Percentiles rank a stretch among this genome's conserved stretches.
Evolutionary conservation across 192 early-diverging fungal species (phyloP).

Genomic region (Linderina pennispora): DNA sequence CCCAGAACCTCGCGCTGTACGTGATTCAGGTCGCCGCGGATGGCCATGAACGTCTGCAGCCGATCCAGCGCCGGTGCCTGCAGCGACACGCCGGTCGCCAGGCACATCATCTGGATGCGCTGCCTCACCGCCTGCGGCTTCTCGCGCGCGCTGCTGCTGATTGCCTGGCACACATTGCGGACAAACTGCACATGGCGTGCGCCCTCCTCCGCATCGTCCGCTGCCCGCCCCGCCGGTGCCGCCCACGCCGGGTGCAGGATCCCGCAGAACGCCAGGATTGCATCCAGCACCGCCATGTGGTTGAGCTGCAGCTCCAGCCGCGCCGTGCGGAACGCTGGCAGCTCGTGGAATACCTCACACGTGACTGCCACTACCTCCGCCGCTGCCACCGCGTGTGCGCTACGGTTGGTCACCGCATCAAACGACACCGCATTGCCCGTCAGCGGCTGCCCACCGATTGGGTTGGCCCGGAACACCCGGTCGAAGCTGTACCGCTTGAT

Average conservation of each 20-base stretch:
- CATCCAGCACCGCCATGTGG: conserved; percentile 65
- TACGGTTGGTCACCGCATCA: conserved; percentile 72
- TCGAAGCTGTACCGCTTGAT: conserved; percentile 88
- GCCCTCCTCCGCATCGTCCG: conserved; percentile 3
- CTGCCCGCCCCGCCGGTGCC: background rate
- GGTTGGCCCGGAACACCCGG: conserved; percentile 71
- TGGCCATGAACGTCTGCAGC: conserved; percentile 55
- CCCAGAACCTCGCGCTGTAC: conserved; percentile 38
- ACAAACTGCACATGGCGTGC: conserved; percentile 24
- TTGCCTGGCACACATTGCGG: conserved; percentile 49
- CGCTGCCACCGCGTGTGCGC: conserved; percentile 66
- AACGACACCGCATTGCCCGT: conserved; percentile 78
- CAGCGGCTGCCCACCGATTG: conserved; percentile 79
- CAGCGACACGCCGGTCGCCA: conserved; percentile 54
- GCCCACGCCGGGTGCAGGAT: conserved; percentile 52
- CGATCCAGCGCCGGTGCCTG: conserved; percentile 58
- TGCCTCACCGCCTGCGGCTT: conserved; percentile 16
- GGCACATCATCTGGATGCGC: conserved; percentile 47
- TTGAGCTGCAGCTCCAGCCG: conserved; percentile 65
- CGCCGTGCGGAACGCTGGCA: conserved; percentile 57
- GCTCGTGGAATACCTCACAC: conserved; percentile 62
- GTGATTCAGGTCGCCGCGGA: conserved; percentile 44
- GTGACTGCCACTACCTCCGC: conserved; percentile 86
- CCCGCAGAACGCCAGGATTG: conserved; percentile 65
- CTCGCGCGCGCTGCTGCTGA: conserved; percentile 56